Conservation (phyloP, 2,329 filamentous ascomycete genomes). For the Drechslera avenae region DNA sequence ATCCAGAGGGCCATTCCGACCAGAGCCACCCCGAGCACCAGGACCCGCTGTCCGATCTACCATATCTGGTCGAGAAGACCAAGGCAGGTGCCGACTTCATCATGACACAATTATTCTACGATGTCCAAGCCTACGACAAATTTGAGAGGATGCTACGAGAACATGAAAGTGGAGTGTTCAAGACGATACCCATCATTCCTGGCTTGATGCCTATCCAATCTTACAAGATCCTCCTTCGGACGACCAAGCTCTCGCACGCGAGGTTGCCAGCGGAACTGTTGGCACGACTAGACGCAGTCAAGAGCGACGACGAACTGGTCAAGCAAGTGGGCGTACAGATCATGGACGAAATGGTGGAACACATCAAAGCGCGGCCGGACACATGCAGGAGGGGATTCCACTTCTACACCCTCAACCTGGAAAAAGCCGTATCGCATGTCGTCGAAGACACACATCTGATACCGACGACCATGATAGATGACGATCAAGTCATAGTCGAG, state of each 20-base stretch:
- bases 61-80: slow-evolving; percentile 88
- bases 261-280: slow-evolving; percentile 74
- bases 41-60: slow-evolving; percentile 70
- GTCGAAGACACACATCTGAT: slow-evolving; percentile 86
- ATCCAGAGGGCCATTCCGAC: slow-evolving; percentile 93
- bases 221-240: slow-evolving; percentile 92
- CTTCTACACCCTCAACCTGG: slow-evolving; percentile 95
- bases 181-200: slow-evolving; percentile 85
- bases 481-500: slow-evolving; percentile 56
- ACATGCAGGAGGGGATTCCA: slow-evolving; percentile 72
- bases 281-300: slow-evolving; percentile 71
- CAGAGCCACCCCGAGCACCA: slow-evolving; percentile 85
- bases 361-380: slow-evolving; percentile 68
- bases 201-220: slow-evolving; percentile 98
- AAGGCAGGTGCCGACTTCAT: slow-evolving; percentile 94
- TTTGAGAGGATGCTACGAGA: slow-evolving; percentile 79
- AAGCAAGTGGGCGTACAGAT: slow-evolving; percentile 83
- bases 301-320: slow-evolving; percentile 79
- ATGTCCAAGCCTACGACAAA: slow-evolving; percentile 77
- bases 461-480: slow-evolving; percentile 55
- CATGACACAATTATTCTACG: slow-evolving; percentile 98
- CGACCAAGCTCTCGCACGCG: slow-evolving; percentile 92
- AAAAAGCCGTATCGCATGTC: slow-evolving; percentile 94
- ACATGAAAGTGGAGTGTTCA: slow-evolving; percentile 84
- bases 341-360: slow-evolving; percentile 79